These are phyloP conservation scores for Metschnikowia borealis DNA, from an alignment of 805 yeast species.

Conservation along the genomic window DNA sequence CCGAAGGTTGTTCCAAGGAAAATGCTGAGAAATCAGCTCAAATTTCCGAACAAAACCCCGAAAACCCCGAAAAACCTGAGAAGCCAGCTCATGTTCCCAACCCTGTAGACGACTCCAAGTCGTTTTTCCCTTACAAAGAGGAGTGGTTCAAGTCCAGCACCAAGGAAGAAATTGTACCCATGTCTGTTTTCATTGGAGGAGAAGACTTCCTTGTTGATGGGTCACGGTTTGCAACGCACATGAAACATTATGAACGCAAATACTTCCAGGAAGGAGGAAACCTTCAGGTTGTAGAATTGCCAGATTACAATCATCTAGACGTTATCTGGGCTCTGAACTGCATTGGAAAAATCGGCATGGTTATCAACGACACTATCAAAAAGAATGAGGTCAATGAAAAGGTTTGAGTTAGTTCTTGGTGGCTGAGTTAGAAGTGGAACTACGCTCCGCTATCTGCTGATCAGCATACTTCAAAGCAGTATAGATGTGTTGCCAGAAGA, in stretches of 20 bases:
- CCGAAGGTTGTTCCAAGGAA: constrained; percentile 11
- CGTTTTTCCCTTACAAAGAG: constrained; percentile 49
- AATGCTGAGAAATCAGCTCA: neutral
- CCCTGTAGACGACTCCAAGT: constrained; percentile 47
- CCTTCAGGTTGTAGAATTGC: constrained; percentile 43
- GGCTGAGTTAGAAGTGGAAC: neutral
- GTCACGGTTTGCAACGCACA: constrained; percentile 57
- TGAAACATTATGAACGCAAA: constrained; percentile 53
- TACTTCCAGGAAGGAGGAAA: constrained; percentile 32
- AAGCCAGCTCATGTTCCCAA: neutral
- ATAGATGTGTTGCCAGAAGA: constrained; percentile 15
- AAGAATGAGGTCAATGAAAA: neutral
- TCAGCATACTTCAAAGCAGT: constrained; percentile 15
- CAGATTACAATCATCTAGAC: constrained; percentile 79
- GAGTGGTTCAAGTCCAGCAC: constrained; percentile 49
- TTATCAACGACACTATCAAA: constrained; percentile 17
- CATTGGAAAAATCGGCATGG: constrained; percentile 56
- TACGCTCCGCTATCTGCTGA: constrained; percentile 1
- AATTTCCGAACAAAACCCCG: neutral
- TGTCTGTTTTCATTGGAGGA: constrained; percentile 67
- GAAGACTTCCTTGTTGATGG: constrained; percentile 80
- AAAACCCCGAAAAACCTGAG: neutral
- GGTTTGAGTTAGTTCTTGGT: neutral
- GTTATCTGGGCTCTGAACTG: constrained; percentile 90
- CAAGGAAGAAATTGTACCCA: constrained; percentile 40